Evolutionary conservation across 768 basidiomycete species (phyloP).

Genomic region (Tylopilus subfusipes): DNA sequence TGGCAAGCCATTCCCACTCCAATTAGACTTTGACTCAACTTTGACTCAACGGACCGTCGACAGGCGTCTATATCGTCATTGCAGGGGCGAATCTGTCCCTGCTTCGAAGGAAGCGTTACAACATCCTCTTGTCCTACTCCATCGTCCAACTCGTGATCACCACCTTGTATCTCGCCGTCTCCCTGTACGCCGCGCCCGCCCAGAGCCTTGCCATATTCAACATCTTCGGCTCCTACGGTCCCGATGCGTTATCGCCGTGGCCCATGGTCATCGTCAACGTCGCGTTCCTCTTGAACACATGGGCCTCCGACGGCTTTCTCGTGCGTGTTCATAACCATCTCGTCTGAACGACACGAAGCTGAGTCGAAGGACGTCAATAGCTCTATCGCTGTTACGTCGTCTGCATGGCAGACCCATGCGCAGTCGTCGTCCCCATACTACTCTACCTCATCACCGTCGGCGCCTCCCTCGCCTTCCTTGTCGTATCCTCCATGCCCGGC

Average conservation of each 20-base stretch:
- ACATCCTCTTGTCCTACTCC: constrained; percentile 11
- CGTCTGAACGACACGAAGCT: background rate
- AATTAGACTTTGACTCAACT: background rate
- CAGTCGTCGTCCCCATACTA: background rate
- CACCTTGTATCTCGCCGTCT: constrained; percentile 17
- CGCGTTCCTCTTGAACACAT: constrained; percentile 20
- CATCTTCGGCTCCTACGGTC: constrained; percentile 2
- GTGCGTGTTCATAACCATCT: constrained; percentile 7
- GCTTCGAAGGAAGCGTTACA: constrained; percentile 16
- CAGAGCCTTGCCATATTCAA: constrained; percentile 11
- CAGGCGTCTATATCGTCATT: constrained; percentile 18
- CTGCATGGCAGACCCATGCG: constrained; percentile 7
- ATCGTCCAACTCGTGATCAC: constrained; percentile 17
- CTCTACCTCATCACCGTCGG: constrained; percentile 19
- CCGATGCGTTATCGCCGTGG: constrained; percentile 17
- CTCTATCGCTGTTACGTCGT: constrained; percentile 25
- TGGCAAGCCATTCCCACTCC: constrained; percentile 1
- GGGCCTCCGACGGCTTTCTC: constrained; percentile 22
- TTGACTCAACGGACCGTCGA: background rate
- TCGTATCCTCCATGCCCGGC: constrained; percentile 12
- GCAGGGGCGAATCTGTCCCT: constrained; percentile 9
- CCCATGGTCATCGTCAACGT: constrained; percentile 7
- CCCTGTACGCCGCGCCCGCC: constrained; percentile 16
- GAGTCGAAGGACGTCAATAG: background rate
- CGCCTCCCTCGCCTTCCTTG: constrained; percentile 16